Base-by-base conservation (phyloP, 306 rosid genomes). In the Pyrus pyrifolia region DNA sequence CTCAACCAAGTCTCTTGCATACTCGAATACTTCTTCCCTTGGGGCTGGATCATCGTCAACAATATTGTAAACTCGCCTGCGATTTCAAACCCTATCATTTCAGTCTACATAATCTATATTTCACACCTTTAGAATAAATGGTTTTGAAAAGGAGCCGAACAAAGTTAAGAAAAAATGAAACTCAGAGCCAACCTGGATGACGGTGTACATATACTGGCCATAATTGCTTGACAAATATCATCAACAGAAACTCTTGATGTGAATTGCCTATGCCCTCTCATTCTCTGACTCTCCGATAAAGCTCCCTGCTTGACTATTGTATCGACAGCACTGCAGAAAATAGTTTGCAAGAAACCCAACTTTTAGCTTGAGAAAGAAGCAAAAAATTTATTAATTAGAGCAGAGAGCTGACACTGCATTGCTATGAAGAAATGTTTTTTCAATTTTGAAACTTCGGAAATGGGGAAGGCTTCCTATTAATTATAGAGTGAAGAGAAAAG, bases 41-140 rank as follows among this genome's bases (percentile, higher is more conserved):
- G 97, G 85, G 64, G 93, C 87, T 27, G 97, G 97, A 70, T 88
- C 86, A 64, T 92, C 97, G 55, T 95, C 99, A 19, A 92, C 97
- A 21, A 90, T 85, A 61, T 90, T 90, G 81, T 89, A 90, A 29
- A 90, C 78, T 71, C 77, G 80, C 85, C 97, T 95, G 88, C 71
- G 65, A 60, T 10, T 11, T 23, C 1, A 3, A 57, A 57, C 14
- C 1, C 45, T 4, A 62, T 38, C 63, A 21, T 22, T 63, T 27
- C 7, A 30, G 40, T 7, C 2, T 29, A 14, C 2, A 3, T 25
- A 31, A 63, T 2, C 38, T 14, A 30, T 63, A 40, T 22, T 19
- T 68, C 65, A 60, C 57, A 25, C 7, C 55, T 4, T 18, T 8
- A 57, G 23, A 31, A 68, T 40, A 51, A 27, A 33, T 23, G 11